Evolutionary conservation across 345 rosid genomes (phyloP).

Genomic region (Eucalyptus coolabah): DNA sequence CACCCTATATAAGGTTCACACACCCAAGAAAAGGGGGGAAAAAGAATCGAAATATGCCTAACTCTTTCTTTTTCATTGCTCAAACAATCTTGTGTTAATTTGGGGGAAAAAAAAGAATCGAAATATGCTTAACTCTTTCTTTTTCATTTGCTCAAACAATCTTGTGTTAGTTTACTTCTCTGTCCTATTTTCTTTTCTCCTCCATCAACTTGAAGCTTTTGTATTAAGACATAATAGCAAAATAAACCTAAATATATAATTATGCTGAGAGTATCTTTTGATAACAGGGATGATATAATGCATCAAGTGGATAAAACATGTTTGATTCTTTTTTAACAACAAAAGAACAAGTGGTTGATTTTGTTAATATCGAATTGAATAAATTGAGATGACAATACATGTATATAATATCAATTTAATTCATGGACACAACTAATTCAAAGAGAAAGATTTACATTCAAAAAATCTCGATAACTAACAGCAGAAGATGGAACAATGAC

Average conservation of each 20-base stretch:
- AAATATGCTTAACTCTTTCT: not conserved
- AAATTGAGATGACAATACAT: not conserved
- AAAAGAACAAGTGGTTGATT: not conserved
- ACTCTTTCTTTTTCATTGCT: not conserved
- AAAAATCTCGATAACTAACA: not conserved
- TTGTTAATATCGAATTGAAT: not conserved
- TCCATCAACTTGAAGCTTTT: not conserved
- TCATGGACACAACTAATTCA: not conserved
- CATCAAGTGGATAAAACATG: not conserved
- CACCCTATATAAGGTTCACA: not conserved
- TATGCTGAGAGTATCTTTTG: not conserved
- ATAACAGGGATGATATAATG: not conserved
- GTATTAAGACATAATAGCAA: not conserved
- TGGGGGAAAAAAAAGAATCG: not conserved
- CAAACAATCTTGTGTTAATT: not conserved
- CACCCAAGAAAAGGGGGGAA: not conserved
- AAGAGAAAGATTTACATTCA: not conserved
- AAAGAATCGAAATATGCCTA: not conserved
- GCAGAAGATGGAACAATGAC: not conserved
- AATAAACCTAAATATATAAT: not conserved
- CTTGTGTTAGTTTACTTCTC: not conserved
- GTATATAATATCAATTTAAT: not conserved
- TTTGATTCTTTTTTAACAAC: not conserved
- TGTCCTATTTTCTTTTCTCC: not conserved
- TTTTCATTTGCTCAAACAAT: not conserved